A percentile compares a stretch with the other conserved stretches of the same genome.
Evolutionary conservation across 2,329 filamentous ascomycete species (phyloP).

Genomic region (Curvularia eragrostidis): DNA sequence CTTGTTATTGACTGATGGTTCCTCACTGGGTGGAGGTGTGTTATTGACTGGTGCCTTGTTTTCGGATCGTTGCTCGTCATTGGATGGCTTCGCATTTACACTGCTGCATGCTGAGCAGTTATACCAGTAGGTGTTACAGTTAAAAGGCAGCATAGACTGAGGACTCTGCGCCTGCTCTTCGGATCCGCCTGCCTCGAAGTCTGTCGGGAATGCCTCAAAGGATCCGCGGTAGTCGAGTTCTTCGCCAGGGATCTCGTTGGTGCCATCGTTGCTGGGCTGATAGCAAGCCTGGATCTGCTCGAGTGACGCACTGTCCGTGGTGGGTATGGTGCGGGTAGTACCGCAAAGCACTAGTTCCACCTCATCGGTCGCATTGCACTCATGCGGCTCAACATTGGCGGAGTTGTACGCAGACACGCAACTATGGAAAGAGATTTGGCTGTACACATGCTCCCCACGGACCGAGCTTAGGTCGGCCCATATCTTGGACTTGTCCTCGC

Average conservation of each 20-base stretch:
- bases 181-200: neutral
- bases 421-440: slow-evolving; percentile 26
- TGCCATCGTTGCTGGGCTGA: slow-evolving; percentile 5
- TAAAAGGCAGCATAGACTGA: neutral
- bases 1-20: neutral
- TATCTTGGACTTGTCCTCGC: slow-evolving; percentile 21
- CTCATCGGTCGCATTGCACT: slow-evolving; percentile 31
- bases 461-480: slow-evolving; percentile 29
- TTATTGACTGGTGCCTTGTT: neutral
- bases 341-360: slow-evolving; percentile 38
- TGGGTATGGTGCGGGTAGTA: slow-evolving; percentile 14
- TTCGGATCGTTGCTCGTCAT: neutral
- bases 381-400: slow-evolving; percentile 18
- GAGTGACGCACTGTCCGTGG: slow-evolving; percentile 15
- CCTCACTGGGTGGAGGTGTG: too few species aligned
- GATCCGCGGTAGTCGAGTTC: neutral
- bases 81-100: too few species aligned
- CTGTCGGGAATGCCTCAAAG: neutral
- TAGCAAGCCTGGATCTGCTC: slow-evolving; percentile 23
- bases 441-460: slow-evolving; percentile 22
- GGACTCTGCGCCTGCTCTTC: neutral
- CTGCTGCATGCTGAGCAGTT: too few species aligned
- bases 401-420: slow-evolving; percentile 23
- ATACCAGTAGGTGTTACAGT: neutral
- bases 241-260: neutral